Percentiles rank a stretch among this genome's conserved stretches.
Evolutionary conservation across 306 rosid genomes (phyloP).

Genomic region (Elaeagnus macrophylla): DNA sequence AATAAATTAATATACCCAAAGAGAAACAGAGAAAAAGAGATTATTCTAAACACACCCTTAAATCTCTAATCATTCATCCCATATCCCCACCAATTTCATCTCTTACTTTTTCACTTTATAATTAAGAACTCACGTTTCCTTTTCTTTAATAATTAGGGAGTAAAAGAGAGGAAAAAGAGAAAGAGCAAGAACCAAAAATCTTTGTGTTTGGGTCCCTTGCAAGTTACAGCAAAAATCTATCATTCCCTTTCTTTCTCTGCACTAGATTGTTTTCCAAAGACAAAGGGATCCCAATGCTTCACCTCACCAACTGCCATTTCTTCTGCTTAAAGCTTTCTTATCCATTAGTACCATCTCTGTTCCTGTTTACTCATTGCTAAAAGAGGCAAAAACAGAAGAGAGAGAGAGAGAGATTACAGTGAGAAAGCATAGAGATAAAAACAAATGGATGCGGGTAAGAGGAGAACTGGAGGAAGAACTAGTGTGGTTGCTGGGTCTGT

Average conservation of each 20-base stretch:
- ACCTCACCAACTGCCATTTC: conserved; percentile 64
- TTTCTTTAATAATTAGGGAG: background rate
- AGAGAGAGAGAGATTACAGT: background rate
- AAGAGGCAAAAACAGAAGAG: conserved; percentile 2
- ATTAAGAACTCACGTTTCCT: background rate
- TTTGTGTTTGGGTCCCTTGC: conserved; percentile 5
- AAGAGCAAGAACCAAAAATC: conserved; percentile 10
- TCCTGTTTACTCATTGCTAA: conserved; percentile 27
- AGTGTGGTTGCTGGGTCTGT: conserved; percentile 64
- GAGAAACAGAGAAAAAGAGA: conserved; percentile 12
- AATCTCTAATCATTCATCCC: conserved; percentile 36
- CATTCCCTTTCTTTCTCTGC: background rate
- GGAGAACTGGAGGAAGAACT: conserved; percentile 31
- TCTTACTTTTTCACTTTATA: conserved; percentile 17
- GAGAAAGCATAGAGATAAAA: background rate
- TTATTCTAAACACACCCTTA: conserved; percentile 20
- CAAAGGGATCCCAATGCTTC: conserved; percentile 48
- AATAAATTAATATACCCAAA: too few species aligned
- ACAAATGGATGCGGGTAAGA: conserved; percentile 42
- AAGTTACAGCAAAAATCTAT: conserved; percentile 13
- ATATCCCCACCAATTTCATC: conserved; percentile 20
- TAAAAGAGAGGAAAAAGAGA: background rate
- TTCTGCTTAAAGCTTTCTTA: conserved; percentile 41
- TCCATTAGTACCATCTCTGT: conserved; percentile 24
- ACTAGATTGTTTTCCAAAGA: conserved; percentile 31